Evolutionary conservation across 2,329 filamentous ascomycete species (phyloP), one percentile per base, ranked within the genome.

Genomic region (Calonectria pteridis): DNA sequence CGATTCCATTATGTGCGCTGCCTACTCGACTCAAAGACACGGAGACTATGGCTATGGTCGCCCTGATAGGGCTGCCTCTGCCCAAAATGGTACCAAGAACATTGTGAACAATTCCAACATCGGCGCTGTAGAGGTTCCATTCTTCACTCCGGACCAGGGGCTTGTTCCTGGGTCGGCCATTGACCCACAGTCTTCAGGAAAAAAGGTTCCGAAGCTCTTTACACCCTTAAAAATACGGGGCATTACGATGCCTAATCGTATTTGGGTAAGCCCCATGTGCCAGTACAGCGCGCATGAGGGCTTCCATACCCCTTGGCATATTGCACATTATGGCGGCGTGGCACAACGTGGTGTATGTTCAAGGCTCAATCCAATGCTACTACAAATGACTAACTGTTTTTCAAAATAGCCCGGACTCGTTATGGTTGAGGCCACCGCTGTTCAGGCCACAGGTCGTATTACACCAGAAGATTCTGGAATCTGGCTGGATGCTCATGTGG

Each of bases 251-350:
- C 85, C 83, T 35, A 89, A 89, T 75, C 86, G 88, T 18, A 84
- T 89, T 69, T 83, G 86, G 76, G 77, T 88, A 26, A 84, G 86
- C 33, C 87, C 88, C 1, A 84, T 89, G 80, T 89, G 87, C 73
- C 87, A 88, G 76, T 88, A 88, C 75, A 85, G 83, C 6, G 83
- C 86, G 2, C 78, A 84, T 33, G 83, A 87, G 49, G 86, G 94
- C 13, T 93, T 94, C 81, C 88, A 91, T 76, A 94, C 92, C 0
- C 85, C 90, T 73, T 96, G 93, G 93, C 94, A 96, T 81, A 83
- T 93, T 43, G 91, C 93, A 2, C 94, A 95, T 78, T 86, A 95
- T 35, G 94, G 94, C 23, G 93, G 93, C 26, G 94, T 95, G 76
- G 86, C 93, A 31, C 89, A 91, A 78, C 91, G 93, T 3, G 94